Evolutionary conservation across 2,329 filamentous ascomycete species (phyloP), one percentile per base, ranked within the genome.

Genomic region (Chalaropsis thielavioides): DNA sequence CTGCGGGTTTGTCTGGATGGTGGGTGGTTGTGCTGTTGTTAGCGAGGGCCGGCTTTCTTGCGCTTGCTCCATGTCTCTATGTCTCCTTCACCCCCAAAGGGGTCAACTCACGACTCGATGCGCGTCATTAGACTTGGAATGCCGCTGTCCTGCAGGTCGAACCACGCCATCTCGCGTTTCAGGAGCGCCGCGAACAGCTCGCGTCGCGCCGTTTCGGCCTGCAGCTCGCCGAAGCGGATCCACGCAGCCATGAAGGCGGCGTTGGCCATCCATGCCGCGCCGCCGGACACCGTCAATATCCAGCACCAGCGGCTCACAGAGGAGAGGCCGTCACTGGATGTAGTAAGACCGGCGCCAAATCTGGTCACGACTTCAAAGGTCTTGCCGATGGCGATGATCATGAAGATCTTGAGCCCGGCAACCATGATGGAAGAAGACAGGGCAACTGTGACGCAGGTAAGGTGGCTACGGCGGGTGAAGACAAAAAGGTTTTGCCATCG

Each of bases 141-240:
- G 0, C 92, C 92, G 64, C 89, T 84, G 44, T 82, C 78, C 62
- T 86, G 81, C 19, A 79, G 77, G 72, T 96, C 91, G 71, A 89
- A 96, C 91, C 92, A 97, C 58, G 80, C 79, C 72, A 94, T 83
- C 13, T 92, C 83, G 71, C 86, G 90, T 5, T 77, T 75, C n/a
- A 95, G 72, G 43, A 97, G 76, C 1, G 81, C 81, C 1, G 76
- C 70, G 71, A 96, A 96, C 2, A 94, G 74, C 4, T 75, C 76
- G 17, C 80, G 76, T 4, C 90, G 82, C 6, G 84, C 85, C 59
- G 75, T 82, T 40, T 81, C 82, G 0, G 88, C 90, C 69, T 96
- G 90, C 1, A 90, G 70, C 73, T 96, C 92, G 15, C 92, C 89
- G 72, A 94, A 94, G 0, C 81, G 72, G 38, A 92, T 77, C 85